Base-by-base conservation (phyloP, 2,329 filamentous ascomycete species). In the Aspergillus neotritici region DNA sequence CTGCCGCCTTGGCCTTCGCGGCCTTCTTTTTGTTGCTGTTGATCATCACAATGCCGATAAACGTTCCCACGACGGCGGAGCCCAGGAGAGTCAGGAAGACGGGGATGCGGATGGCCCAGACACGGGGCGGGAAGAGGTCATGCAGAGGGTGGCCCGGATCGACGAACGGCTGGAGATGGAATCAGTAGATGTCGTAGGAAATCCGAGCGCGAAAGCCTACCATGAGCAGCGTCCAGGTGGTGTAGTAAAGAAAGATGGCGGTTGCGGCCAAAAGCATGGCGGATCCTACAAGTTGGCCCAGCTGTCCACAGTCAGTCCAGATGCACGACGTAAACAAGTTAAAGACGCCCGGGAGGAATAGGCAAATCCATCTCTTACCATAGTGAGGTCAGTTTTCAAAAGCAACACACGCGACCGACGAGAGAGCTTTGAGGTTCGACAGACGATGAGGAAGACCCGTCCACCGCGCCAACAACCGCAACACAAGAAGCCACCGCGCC, bases 51-150 rank as follows among this genome's bases (percentile, higher is more conserved):
- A 95, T 83, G 60, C 86, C 85, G 56, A 98, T 78, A 76, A 98
- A 98, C 48, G 88, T 94, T 52, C 93, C 93, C 49, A 98, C 91
- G 47, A 98, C 89, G 47, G 93, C 89, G 48, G 84, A 90, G 52
- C 85, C 90, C 54, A 98, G 77, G 36, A 98, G 82, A 51, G 96
- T 84, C 56, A 98, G 83, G 66, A 98, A 95, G 59, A 98, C 91
- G 57, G 93, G 93, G 62, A 98, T 93, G 67, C 93, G 90, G 66
- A 98, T 95, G 48, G 93, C 93, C 93, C 93, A 98, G 66, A 95
- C 90, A 67, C 93, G 90, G 36, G 91, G 91, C 50, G 88, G 93
- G 75, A 98, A 98, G 74, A 97, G 78, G 66, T 85, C 85, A 66
- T 98, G 93, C 46, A 97, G 84, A 44, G 88, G 84, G 69, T 98